Evolutionary conservation across 805 yeast species (phyloP).

Genomic region (Blastobotrys attinorum): DNA sequence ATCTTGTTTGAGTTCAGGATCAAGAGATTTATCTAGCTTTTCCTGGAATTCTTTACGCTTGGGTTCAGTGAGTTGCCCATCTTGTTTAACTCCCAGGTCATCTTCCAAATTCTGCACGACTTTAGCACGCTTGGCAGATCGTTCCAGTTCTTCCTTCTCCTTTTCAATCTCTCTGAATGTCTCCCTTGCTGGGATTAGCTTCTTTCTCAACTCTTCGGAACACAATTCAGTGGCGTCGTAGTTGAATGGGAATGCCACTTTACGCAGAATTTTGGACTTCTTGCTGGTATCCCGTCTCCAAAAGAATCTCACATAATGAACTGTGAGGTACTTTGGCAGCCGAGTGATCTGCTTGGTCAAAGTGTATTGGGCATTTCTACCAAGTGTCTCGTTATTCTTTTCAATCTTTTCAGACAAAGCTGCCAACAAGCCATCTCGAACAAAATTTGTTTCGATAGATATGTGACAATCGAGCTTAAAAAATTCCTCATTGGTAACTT

Average conservation of each 20-base stretch:
- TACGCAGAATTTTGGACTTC: conserved; percentile 89
- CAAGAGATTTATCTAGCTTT: conserved; percentile 26
- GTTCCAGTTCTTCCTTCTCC: conserved; percentile 59
- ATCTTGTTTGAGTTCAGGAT: conserved; percentile 36
- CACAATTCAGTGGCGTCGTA: conserved; percentile 80
- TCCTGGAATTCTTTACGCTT: conserved; percentile 21
- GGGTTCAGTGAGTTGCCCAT: conserved; percentile 27
- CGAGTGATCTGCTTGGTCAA: conserved; percentile 53
- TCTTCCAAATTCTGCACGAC: conserved; percentile 24
- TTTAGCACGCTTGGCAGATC: conserved; percentile 63
- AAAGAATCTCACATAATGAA: conserved; percentile 89
- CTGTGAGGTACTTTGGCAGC: conserved; percentile 80
- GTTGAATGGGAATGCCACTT: conserved; percentile 82
- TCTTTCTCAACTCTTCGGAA: conserved; percentile 63
- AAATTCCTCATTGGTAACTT: conserved; percentile 46
- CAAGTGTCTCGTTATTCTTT: conserved; percentile 65
- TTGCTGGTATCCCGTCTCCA: conserved; percentile 90
- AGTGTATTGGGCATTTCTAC: conserved; percentile 62
- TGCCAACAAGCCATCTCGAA: conserved; percentile 73
- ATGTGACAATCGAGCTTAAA: conserved; percentile 85
- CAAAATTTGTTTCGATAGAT: conserved; percentile 72
- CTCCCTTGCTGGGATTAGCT: conserved; percentile 67
- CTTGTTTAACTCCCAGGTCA: conserved; percentile 30
- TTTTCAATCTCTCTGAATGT: conserved; percentile 68
- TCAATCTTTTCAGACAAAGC: conserved; percentile 72